These are phyloP conservation scores for Daldinia grandis DNA, from an alignment of 495 filamentous ascomycete species.

Conservation along the genomic window DNA sequence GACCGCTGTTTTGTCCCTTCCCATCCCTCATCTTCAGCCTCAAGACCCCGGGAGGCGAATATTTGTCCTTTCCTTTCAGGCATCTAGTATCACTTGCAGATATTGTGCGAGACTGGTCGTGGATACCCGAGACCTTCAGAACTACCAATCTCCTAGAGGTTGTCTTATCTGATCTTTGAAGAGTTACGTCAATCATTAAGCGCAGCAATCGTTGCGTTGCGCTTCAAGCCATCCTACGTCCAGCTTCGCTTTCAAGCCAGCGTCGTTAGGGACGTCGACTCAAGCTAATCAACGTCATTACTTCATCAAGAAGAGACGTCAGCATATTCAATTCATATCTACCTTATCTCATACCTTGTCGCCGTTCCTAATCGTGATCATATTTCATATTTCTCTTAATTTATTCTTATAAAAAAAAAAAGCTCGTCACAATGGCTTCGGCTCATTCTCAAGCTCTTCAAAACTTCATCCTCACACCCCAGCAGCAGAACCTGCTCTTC, in stretches of 20 bases:
- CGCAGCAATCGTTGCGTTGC: constrained; percentile 39
- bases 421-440: constrained; percentile 56
- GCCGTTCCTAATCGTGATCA: constrained; percentile 1
- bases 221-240: constrained; percentile 17
- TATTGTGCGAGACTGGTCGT: constrained; percentile 25
- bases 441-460: constrained; percentile 50
- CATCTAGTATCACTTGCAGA: constrained; percentile 8
- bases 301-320: constrained; percentile 29
- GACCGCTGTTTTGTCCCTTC: constrained; percentile 12
- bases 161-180: constrained; percentile 16
- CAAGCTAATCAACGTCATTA: constrained; percentile 17
- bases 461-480: constrained; percentile 71
- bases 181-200: constrained; percentile 21
- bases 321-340: constrained; percentile 19
- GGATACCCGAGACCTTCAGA: constrained; percentile 20
- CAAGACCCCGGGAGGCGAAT: constrained; percentile 35
- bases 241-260: constrained; percentile 19
- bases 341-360: neutral
- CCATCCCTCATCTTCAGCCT: constrained; percentile 32
- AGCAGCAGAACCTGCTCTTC: constrained; percentile 87
- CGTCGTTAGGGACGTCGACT: constrained; percentile 23
- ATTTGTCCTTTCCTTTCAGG: constrained; percentile 29
- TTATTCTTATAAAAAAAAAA: constrained; percentile 43
- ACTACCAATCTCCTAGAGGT: constrained; percentile 5
- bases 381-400: constrained; percentile 33